Conservation (phyloP, 805 yeast species). For the Groenewaldozyma salmanticensis region DNA sequence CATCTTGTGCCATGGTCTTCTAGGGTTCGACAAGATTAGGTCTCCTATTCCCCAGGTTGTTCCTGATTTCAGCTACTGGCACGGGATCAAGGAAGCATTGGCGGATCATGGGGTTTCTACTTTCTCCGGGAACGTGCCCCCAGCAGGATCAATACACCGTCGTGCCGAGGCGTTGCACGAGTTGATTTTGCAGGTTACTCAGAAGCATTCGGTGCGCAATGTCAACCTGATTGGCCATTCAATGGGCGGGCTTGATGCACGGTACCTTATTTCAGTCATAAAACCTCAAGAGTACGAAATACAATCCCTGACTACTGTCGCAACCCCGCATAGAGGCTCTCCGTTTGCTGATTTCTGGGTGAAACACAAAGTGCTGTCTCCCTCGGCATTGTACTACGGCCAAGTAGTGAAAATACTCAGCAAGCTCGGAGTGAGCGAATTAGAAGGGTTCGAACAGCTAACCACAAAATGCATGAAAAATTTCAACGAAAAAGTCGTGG, state of each 20-base stretch:
- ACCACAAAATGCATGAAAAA: conserved; percentile 43
- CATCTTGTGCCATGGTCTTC: conserved; percentile 77
- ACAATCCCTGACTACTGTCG: conserved; percentile 68
- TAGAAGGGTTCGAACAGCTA: conserved; percentile 48
- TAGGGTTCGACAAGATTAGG: conserved; percentile 60
- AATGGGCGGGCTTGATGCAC: conserved; percentile 87
- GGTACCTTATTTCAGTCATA: conserved; percentile 60
- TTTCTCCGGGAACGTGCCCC: conserved; percentile 68
- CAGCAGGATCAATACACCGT: conserved; percentile 64
- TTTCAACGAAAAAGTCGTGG: conserved; percentile 43
- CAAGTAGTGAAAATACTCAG: conserved; percentile 13
- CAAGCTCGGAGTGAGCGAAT: conserved; percentile 17
- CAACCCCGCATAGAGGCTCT: conserved; percentile 86
- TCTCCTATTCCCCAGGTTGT: conserved; percentile 30
- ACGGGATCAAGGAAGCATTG: conserved; percentile 59
- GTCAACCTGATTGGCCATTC: conserved; percentile 80
- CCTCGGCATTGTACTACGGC: neutral
- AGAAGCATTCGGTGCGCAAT: conserved; percentile 26
- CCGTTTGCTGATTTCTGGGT: conserved; percentile 67
- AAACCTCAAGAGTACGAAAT: conserved; percentile 42
- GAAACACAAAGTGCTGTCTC: too few species aligned
- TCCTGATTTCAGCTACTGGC: conserved; percentile 62
- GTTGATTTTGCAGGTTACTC: too few species aligned
- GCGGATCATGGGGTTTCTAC: conserved; percentile 57
- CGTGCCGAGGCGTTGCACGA: conserved; percentile 51